phyloP scores from a whole-genome alignment of 495 filamentous ascomycete genomes.

The Lasiosphaeria miniovina region DNA sequence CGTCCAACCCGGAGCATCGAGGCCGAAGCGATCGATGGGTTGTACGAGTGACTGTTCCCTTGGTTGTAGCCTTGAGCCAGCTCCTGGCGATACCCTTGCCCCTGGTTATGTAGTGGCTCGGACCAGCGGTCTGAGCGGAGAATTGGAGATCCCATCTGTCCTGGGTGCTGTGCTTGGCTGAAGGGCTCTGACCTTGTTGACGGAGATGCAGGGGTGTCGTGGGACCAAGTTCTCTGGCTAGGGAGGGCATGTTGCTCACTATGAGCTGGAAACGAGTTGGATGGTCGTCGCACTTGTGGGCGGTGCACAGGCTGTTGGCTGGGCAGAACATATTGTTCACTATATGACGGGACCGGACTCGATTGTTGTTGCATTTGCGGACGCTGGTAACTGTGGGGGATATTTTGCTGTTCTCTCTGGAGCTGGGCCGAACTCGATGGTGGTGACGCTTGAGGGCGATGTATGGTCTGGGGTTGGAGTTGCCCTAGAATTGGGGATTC shows the following conservation, averaged over 20 bases:
- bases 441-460: background rate
- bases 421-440: background rate
- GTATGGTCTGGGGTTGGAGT: background rate
- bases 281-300: background rate
- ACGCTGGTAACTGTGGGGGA: background rate
- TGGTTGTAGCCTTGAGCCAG: too few species aligned
- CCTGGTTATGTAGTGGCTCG: conserved; percentile 6
- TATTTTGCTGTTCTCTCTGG: conserved; percentile 3
- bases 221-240: conserved; percentile 8
- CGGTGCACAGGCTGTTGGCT: background rate
- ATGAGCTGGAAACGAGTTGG: background rate
- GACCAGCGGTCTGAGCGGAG: conserved; percentile 14
- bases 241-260: conserved; percentile 5
- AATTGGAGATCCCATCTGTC: background rate
- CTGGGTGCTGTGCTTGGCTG: background rate
- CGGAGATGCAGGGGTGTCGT: conserved; percentile 6
- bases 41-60: background rate
- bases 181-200: conserved; percentile 18
- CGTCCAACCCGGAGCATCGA: background rate
- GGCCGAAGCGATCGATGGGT: background rate
- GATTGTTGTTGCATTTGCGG: background rate
- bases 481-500: background rate
- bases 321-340: too few species aligned
- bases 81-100: background rate
- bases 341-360: background rate